Base-by-base conservation (phyloP, 1,284 basidiomycete genomes). In the Boletus mariae region DNA sequence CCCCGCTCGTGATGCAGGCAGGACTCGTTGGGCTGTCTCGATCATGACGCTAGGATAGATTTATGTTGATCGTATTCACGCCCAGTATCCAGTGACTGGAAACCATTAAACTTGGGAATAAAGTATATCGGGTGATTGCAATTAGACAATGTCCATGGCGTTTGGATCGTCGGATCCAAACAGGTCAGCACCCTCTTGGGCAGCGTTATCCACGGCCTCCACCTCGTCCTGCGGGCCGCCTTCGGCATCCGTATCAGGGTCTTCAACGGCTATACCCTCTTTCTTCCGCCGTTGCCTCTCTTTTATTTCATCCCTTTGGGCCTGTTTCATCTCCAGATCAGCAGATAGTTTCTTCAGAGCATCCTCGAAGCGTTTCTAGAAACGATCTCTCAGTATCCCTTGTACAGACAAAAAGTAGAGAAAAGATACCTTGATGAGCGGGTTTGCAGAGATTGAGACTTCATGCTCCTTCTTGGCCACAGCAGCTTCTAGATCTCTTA, bases 341-440 rank as follows among this genome's bases (percentile, higher is more conserved):
- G 85, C 83, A 42, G 87, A 83, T 51, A 97, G 76, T 68, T 94
- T 95, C 73, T 86, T 88, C 61, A 96, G 75, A 4, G 91, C 89
- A 67, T 96, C 94, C 69, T 96, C 92, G 73, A 96, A 96, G 34
- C 94, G 92, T 82, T 90, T 90, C 88, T 94, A 40, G 10, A 60
- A 26, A 53, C 20, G 49, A 48, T 6, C 20, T 50, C 6, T 57
- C 29, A 57, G n/a, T 54, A 26, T 56, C 42, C 26, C 23, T 17
- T 42, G 13, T 44, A 26, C 5, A 42, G 15, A 38, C 29, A 42
- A 41, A 17, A 53, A 56, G 25, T 15, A 34, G 17, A 49, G 26
- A n/a, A 28, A 59, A 56, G 62, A 55, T 64, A 89, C 90, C 75
- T 85, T 87, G 70, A 97, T 93, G 55, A 97, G 83, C 23, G 90